Evolutionary conservation across 805 yeast species (phyloP), one percentile per base, ranked within the genome.

Genomic region (Scheffersomyces amazonensis): DNA sequence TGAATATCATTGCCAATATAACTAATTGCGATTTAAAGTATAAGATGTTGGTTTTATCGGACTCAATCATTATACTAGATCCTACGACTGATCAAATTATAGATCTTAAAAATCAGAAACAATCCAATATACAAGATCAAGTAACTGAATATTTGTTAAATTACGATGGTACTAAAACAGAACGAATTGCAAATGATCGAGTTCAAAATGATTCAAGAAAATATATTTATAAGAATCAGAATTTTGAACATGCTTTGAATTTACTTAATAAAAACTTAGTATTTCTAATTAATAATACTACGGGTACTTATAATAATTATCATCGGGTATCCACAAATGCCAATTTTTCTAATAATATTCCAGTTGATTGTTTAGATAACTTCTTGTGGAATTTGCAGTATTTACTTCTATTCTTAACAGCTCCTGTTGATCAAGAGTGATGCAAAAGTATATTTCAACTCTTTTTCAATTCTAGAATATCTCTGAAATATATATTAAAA

Each of bases 331-430:
- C 10, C 39, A 36, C 34, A 28, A 31, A 30, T 29, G 32, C 11
- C 28, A 22, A 20, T 16, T 13, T 27, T 27, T 20, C 40, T 35
- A 16, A 19, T 43, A 13, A 50, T 28, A 52, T 66, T 11, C 73
- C 73, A 2, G 43, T 54, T 6, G 73, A 68, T 32, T 64, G 70
- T 36, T 35, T 57, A 13, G 74, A 68, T 44, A 66, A 67, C 40
- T 57, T 66, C 31, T 47, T 67, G 39, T 69, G 74, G 74, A 65
- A 54, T 33, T 42, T 69, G 17, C 62, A 69, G 41, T 69, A 60
- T 37, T 35, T 68, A 17, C 39, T 62, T 11, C 48, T 69, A 29
- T 65, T 56, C 43, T 43, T 67, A 27, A 66, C 71, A 1, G 63
- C 63, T 11, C 39, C 33, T 10, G n/a, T 13, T 8, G 31, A 22